Conservation (phyloP, 2,329 filamentous ascomycete species). For the Calonectria pauciramosa region DNA sequence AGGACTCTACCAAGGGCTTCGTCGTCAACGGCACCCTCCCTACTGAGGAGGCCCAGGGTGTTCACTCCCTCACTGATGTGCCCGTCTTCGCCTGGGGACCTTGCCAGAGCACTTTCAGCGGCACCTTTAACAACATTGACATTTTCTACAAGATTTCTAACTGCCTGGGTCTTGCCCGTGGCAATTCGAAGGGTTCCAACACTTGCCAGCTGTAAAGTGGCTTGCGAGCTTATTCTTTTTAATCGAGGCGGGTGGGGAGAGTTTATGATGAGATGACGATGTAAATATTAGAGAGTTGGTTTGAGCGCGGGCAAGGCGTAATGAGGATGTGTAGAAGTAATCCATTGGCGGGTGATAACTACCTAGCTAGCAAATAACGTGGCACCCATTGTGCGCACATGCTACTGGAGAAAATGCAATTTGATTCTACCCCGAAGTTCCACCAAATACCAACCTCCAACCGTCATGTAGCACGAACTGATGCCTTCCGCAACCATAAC, state of each 20-base stretch:
- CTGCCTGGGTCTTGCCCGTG: slow-evolving; percentile 70
- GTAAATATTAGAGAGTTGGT: slow-evolving; percentile 18
- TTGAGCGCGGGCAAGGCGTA: neutral
- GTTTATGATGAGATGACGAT: slow-evolving; percentile 33
- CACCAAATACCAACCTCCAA: neutral
- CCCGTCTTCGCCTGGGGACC: slow-evolving; percentile 84
- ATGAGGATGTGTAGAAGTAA: slow-evolving; percentile 17
- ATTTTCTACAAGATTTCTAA: slow-evolving; percentile 81
- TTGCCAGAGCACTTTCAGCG: slow-evolving; percentile 82
- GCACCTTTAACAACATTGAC: slow-evolving; percentile 79
- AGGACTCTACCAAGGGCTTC: slow-evolving; percentile 76
- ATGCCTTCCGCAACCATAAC: neutral
- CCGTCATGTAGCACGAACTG: neutral
- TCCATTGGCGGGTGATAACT: neutral
- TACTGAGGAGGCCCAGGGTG: slow-evolving; percentile 73
- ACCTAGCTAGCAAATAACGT: neutral
- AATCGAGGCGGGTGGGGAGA: neutral
- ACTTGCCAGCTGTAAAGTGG: slow-evolving; percentile 34
- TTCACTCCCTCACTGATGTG: slow-evolving; percentile 84
- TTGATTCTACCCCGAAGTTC: neutral
- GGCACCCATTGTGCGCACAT: neutral
- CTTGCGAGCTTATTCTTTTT: neutral
- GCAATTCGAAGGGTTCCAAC: slow-evolving; percentile 37
- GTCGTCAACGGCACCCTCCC: slow-evolving; percentile 82
- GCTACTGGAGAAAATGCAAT: neutral